These are phyloP conservation scores for Lachnellula occidentalis DNA, from an alignment of 2,329 filamentous ascomycete genomes.

Conservation along the genomic window DNA sequence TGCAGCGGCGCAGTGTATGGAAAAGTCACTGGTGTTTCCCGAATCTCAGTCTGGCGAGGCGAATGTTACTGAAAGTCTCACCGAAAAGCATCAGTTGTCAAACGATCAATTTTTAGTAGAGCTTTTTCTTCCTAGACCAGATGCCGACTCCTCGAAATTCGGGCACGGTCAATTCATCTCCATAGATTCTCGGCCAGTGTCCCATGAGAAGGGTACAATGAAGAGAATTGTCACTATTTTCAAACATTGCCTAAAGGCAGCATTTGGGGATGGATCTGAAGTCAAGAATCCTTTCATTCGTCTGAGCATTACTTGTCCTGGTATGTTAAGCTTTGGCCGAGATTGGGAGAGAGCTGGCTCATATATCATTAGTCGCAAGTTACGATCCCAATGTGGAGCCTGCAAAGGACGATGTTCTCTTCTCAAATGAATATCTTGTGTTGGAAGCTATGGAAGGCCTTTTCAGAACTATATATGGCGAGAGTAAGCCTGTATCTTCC, in stretches of 20 bases:
- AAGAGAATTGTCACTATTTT: slow-evolving; percentile 55
- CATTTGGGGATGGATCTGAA: slow-evolving; percentile 20
- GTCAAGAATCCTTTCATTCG: slow-evolving; percentile 54
- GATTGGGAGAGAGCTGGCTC: neutral
- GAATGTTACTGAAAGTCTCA: neutral
- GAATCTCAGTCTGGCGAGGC: slow-evolving; percentile 9
- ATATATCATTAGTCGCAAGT: slow-evolving; percentile 35
- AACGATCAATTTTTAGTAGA: slow-evolving; percentile 42
- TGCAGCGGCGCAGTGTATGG: slow-evolving; percentile 49
- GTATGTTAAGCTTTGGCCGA: neutral
- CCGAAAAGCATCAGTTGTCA: neutral
- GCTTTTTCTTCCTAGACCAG: slow-evolving; percentile 51
- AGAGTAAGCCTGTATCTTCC: slow-evolving; percentile 2
- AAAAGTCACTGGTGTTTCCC: slow-evolving; percentile 24
- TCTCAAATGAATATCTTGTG: slow-evolving; percentile 47
- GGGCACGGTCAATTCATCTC: slow-evolving; percentile 57
- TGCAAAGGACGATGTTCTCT: slow-evolving; percentile 66
- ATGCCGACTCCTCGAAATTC: slow-evolving; percentile 40
- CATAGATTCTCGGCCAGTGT: slow-evolving; percentile 62
- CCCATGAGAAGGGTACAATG: slow-evolving; percentile 46
- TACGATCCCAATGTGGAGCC: slow-evolving; percentile 72
- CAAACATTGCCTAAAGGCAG: slow-evolving; percentile 41
- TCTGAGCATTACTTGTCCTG: slow-evolving; percentile 57
- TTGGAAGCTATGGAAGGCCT: slow-evolving; percentile 30
- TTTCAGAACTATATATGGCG: slow-evolving; percentile 27